Evolutionary conservation across 208 protist species (phyloP).

Genomic region (Vickermania ingenoplastis): DNA sequence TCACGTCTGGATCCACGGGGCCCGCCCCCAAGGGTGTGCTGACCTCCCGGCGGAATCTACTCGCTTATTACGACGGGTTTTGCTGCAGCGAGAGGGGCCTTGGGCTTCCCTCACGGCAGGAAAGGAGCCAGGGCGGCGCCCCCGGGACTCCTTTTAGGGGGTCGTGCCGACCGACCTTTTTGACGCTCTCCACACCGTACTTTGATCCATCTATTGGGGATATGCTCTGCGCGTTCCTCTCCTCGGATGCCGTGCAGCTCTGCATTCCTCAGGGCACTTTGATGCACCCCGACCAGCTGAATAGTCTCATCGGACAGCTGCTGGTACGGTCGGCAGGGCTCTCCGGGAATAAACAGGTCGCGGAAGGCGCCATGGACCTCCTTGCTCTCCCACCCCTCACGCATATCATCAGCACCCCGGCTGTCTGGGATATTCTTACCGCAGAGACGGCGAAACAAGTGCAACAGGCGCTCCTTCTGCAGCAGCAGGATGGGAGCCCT

Average conservation of each 20-base stretch:
- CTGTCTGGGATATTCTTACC: constrained; percentile 19
- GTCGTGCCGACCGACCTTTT: constrained; percentile 14
- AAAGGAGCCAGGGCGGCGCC: background rate
- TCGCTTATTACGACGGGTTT: constrained; percentile 30
- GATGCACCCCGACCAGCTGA: background rate
- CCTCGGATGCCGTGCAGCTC: background rate
- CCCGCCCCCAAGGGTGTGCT: constrained; percentile 36
- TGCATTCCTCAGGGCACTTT: background rate
- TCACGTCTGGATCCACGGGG: constrained; percentile 54
- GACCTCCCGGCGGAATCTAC: constrained; percentile 26
- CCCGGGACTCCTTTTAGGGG: no score
- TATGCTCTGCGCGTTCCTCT: constrained; percentile 4
- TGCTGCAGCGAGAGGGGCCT: constrained; percentile 16
- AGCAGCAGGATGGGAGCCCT: background rate
- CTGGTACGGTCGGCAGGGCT: background rate
- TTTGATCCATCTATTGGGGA: constrained; percentile 65
- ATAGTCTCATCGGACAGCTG: background rate
- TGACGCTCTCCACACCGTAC: constrained; percentile 42
- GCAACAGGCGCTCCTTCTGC: background rate
- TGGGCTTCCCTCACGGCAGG: background rate
- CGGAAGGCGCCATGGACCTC: background rate
- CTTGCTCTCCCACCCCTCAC: constrained; percentile 13
- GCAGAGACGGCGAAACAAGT: background rate
- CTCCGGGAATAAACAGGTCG: background rate
- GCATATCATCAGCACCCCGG: constrained; percentile 41